Evolutionary conservation across 352 stramenopile species (phyloP).

Genomic region (Lagenidium giganteum): DNA sequence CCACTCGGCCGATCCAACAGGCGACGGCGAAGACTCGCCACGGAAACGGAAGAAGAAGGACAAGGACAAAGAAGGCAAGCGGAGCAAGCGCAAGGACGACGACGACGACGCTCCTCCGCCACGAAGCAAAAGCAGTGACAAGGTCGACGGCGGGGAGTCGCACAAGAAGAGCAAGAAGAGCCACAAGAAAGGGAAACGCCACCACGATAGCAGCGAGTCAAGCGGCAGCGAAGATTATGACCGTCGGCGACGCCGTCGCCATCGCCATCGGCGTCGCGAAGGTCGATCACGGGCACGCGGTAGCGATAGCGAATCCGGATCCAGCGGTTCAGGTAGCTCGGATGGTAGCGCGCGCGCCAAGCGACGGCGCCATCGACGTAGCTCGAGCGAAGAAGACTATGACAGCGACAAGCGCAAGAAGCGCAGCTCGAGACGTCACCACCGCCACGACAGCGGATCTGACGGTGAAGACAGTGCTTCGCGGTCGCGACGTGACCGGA

Average conservation of each 20-base stretch:
- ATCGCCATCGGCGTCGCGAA: conserved; percentile 14
- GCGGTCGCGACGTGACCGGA: conserved; percentile 20
- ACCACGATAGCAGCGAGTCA: conserved; percentile 35
- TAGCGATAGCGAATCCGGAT: conserved; percentile 45
- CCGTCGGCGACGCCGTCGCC: conserved; percentile 18
- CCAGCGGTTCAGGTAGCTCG: conserved; percentile 44
- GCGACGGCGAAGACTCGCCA: conserved; percentile 24
- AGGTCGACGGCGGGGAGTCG: conserved; percentile 1
- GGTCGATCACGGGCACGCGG: conserved; percentile 17
- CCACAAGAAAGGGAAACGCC: too few relatives aligned
- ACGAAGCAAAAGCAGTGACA: conserved; percentile 4
- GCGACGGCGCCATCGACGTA: conserved; percentile 31
- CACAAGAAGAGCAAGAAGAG: neutral
- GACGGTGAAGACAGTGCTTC: conserved; percentile 5
- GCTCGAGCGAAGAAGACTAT: conserved; percentile 52
- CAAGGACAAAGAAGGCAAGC: conserved; percentile 23
- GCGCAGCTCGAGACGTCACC: conserved; percentile 19
- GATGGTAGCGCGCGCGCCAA: conserved; percentile 31
- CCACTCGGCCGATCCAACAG: conserved; percentile 18
- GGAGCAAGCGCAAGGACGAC: conserved; percentile 24
- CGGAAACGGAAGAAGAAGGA: conserved; percentile 69
- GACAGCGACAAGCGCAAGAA: conserved; percentile 40
- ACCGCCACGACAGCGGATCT: conserved; percentile 25
- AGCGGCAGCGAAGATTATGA: conserved; percentile 31
- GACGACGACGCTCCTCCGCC: conserved; percentile 14